Base-by-base conservation (phyloP, 331 rosid genomes). In the Malus hybrid region DNA sequence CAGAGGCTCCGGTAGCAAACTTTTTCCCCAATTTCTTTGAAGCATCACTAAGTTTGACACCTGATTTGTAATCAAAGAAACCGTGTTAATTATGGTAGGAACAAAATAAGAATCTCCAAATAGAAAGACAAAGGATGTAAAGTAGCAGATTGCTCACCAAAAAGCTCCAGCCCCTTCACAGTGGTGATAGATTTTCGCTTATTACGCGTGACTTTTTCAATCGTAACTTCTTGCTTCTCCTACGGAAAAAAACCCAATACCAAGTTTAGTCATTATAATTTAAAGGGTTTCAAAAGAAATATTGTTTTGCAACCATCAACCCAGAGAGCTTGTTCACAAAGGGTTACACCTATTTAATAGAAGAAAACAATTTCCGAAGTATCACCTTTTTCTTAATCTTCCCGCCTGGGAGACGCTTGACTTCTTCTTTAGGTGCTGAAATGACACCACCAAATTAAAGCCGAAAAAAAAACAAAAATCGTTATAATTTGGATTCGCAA, bases 1-100 rank as follows among this genome's bases (percentile, higher is more conserved):
- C 97, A 36, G 99, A 95, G 66, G 99, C 98, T 75, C 99, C 99
- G 0, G 99, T 95, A 48, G 99, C 99, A 84, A 95, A 95, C 87
- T 92, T 95, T 71, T 95, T 95, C 81, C 99, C 99, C 2, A 95
- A 95, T 80, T 95, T 95, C 92, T 95, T 95, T 61, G 99, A 95
- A 78, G 99, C 99, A 46, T 95, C 99, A 83, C 96, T 89, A 60
- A 95, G 97, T 82, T 95, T 95, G 87, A 95, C 93, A 79, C 99
- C 99, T 95, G 79, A 75, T 63, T 75, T 22, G 34, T 68, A 78
- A 83, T 65, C 53, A 70, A 20, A 55, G 29, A 61, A 57, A 60
- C 71, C 5, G 19, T 30, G 75, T 62, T 61, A 66, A 22, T 7
- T 58, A 81, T 29, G 46, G 67, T 62, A 52, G n/a, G 4, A 13